Conservation (phyloP, 2,329 filamentous ascomycete species). For the Emericellopsis atlantica region DNA sequence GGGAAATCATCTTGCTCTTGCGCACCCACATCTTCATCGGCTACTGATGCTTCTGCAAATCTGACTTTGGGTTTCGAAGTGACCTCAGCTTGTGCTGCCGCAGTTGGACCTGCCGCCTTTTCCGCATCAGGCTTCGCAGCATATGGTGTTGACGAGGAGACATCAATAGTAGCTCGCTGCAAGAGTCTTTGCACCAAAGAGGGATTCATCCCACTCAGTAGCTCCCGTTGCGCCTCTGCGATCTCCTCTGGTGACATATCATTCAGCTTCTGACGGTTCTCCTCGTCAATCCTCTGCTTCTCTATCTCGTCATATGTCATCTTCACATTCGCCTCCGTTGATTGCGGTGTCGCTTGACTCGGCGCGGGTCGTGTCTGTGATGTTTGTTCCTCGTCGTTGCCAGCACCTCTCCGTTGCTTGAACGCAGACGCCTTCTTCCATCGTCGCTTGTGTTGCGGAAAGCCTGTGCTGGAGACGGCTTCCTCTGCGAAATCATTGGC, state of each 20-base stretch:
- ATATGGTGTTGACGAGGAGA: slow-evolving; percentile 16
- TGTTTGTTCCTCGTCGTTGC: slow-evolving; percentile 6
- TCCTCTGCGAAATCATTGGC: slow-evolving; percentile 30
- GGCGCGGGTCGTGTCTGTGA: background rate
- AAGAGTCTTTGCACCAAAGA: slow-evolving; percentile 66
- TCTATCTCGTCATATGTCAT: slow-evolving; percentile 39
- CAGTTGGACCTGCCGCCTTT: slow-evolving; percentile 17
- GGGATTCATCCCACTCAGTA: slow-evolving; percentile 68
- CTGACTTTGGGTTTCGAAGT: background rate
- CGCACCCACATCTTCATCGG: background rate
- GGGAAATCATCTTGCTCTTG: background rate
- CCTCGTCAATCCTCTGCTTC: slow-evolving; percentile 61
- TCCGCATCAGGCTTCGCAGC: background rate
- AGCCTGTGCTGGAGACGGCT: slow-evolving; percentile 47
- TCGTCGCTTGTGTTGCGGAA: slow-evolving; percentile 80
- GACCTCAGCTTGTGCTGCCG: too few relatives aligned
- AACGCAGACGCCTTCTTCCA: slow-evolving; percentile 59
- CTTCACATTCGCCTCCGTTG: background rate
- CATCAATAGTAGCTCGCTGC: slow-evolving; percentile 62
- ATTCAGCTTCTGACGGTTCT: slow-evolving; percentile 64
- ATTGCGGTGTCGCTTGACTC: background rate
- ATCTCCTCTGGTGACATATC: slow-evolving; percentile 77
- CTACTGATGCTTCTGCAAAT: background rate
- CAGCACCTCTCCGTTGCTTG: slow-evolving; percentile 41
- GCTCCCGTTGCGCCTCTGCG: slow-evolving; percentile 62